Evolutionary conservation across 352 stramenopile genomes (phyloP).

Genomic region (Aphanomyces astaci): DNA sequence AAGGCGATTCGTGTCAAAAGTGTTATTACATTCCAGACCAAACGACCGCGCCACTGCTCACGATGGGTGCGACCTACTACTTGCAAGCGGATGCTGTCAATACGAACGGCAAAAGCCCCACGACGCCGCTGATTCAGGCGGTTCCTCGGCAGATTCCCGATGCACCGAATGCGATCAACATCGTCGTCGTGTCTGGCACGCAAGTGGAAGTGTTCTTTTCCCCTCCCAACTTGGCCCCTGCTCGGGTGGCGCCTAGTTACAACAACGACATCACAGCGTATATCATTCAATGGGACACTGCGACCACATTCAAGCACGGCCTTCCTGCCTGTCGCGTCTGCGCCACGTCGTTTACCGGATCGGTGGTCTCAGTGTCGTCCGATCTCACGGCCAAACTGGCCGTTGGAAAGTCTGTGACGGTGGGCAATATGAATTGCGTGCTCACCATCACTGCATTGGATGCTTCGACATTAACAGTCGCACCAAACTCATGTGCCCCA

Average conservation of each 20-base stretch:
- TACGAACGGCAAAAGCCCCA: slow-evolving; percentile 50
- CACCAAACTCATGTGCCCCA: slow-evolving; percentile 30
- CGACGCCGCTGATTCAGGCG: slow-evolving; percentile 29
- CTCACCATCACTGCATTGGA: slow-evolving; percentile 32
- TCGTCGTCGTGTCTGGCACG: slow-evolving; percentile 80
- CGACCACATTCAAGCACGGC: slow-evolving; percentile 55
- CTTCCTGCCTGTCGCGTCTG: slow-evolving; percentile 42
- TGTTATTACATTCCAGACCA: slow-evolving; percentile 38
- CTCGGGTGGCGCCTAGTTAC: slow-evolving; percentile 51
- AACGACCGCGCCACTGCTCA: slow-evolving; percentile 22
- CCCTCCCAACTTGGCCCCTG: slow-evolving; percentile 45
- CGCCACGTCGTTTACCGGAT: slow-evolving; percentile 35
- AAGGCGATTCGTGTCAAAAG: slow-evolving; percentile 31
- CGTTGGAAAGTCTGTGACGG: slow-evolving; percentile 38
- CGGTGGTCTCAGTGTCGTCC: slow-evolving; percentile 34
- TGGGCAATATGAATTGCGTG: slow-evolving; percentile 44
- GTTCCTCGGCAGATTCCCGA: slow-evolving; percentile 81
- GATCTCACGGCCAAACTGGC: slow-evolving; percentile 25
- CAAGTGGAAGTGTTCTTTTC: slow-evolving; percentile 88
- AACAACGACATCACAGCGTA: slow-evolving; percentile 85
- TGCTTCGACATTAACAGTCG: slow-evolving; percentile 25
- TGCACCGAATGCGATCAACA: slow-evolving; percentile 79
- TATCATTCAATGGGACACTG: slow-evolving; percentile 84
- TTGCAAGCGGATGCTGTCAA: slow-evolving; percentile 76
- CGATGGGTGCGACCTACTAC: slow-evolving; percentile 64